Evolutionary conservation across 345 rosid species (phyloP), one percentile per base, ranked within the genome.

Genomic region (Cardamine chenopodiifolia): DNA sequence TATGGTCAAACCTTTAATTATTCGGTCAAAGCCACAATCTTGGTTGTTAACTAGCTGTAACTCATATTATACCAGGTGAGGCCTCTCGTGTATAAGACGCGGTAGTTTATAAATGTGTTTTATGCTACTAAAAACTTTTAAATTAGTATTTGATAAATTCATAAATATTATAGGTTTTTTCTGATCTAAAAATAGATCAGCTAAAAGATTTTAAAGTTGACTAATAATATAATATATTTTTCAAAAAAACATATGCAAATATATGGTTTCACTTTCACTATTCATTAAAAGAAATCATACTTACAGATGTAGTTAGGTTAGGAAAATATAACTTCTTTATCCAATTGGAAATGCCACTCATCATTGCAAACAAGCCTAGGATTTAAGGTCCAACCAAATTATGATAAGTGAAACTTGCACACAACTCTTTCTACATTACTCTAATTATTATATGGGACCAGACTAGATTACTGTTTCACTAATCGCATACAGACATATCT

Each of bases 31-130:
- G 49, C 58, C 68, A 39, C 48, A 57, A 77, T 69, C 59, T 40
- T 62, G 28, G 79, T 76, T 62, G 80, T 69, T 62, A 70, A 39
- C 12, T 71, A 64, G 80, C 80, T 77, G 79, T 75, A 67, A 66
- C 35, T 44, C 48, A 23, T 62, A 28, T 7, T 11, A 8, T 39
- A 10, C 54, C 32, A 39, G 62, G 25, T 26, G 29, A 55, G 5
- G 5, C 72, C 25, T 68, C 52, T 39, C 23, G n/a, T 54, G 13
- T 48, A 19, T 73, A 29, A 5, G 28, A 42, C 53, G 62, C 18
- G n/a, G 32, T 28, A 50, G 60, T 17, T 39, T 52, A 63, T 63
- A 29, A 47, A 52, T 14, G 40, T 71, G 50, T 12, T 20, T 19
- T 18, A 55, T 42, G 6, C 18, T 68, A 19, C 56, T 13, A 12